A percentile compares a stretch with the other conserved stretches of the same genome.
These are phyloP conservation scores for Vitis hybrid DNA, from an alignment of 177 flowering plant species.

Conservation along the genomic window DNA sequence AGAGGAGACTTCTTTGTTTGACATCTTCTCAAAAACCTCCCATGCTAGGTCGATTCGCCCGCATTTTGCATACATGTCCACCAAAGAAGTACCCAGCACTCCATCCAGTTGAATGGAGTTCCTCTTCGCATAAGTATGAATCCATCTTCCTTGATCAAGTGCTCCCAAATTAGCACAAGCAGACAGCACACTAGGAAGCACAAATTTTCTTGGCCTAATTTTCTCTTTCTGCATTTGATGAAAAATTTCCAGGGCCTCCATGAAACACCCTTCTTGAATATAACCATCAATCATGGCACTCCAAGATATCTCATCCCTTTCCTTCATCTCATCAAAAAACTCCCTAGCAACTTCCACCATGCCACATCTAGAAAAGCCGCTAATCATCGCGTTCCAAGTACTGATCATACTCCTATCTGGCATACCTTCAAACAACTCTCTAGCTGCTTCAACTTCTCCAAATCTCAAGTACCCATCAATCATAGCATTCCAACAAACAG, in stretches of 20 bases:
- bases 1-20: conserved; percentile 31
- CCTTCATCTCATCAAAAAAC: conserved; percentile 38
- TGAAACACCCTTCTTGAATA: conserved; percentile 24
- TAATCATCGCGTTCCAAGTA: conserved; percentile 54
- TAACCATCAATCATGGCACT: conserved; percentile 63
- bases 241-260: conserved; percentile 44
- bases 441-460: conserved; percentile 41
- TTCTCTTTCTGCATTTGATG: conserved; percentile 37
- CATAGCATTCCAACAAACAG: conserved; percentile 51
- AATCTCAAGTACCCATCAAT: conserved; percentile 52
- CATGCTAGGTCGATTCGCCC: conserved; percentile 25
- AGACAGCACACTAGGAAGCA: conserved; percentile 45
- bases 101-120: conserved; percentile 37
- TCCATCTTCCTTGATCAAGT: conserved; percentile 58
- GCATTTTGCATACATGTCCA: conserved; percentile 45
- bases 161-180: conserved; percentile 60
- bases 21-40: conserved; percentile 50
- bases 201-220: conserved; percentile 31
- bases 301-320: conserved; percentile 55
- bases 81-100: conserved; percentile 43
- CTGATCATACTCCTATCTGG: conserved; percentile 25
- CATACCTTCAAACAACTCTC: conserved; percentile 36
- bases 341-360: conserved; percentile 31
- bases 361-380: conserved; percentile 42
- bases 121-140: conserved; percentile 37